A percentile compares a stretch with the other conserved stretches of the same genome.
Evolutionary conservation across 1,139 yeast genomes (phyloP).

Genomic region (Geotrichum klebahnii): DNA sequence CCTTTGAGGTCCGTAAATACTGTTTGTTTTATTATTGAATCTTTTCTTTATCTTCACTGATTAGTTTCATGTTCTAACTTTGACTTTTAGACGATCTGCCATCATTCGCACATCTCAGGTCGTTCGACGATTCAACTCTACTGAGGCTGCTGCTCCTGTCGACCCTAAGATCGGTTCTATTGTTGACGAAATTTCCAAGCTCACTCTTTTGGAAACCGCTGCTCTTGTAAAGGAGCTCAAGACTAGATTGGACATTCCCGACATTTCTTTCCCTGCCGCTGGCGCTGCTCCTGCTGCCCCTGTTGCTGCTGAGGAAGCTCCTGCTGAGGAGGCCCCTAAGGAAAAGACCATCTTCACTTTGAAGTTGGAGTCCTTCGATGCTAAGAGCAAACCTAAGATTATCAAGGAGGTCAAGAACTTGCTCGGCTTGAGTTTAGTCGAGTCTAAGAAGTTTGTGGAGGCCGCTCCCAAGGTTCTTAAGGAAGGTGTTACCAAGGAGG

Average conservation of each 20-base stretch:
- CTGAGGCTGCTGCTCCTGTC: conserved; percentile 50
- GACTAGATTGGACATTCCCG: conserved; percentile 84
- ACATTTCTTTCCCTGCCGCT: conserved; percentile 77
- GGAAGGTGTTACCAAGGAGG: conserved; percentile 83
- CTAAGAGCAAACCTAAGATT: conserved; percentile 94
- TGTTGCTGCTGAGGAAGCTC: conserved; percentile 70
- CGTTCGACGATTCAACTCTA: conserved; percentile 54
- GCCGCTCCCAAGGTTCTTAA: conserved; percentile 91
- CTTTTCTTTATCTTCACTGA: too few relatives aligned
- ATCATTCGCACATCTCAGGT: conserved; percentile 10
- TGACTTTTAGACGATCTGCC: conserved; percentile 16
- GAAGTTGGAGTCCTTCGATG: conserved; percentile 89
- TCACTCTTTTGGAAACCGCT: conserved; percentile 88
- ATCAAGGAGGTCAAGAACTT: conserved; percentile 93
- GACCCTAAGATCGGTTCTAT: conserved; percentile 85
- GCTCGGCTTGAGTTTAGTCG: conserved; percentile 89
- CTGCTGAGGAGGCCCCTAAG: conserved; percentile 72
- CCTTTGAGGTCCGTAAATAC: neutral
- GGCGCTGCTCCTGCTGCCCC: conserved; percentile 67
- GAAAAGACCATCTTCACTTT: conserved; percentile 91
- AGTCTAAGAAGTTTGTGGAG: conserved; percentile 96
- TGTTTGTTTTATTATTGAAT: too few relatives aligned
- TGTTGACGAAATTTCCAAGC: conserved; percentile 84
- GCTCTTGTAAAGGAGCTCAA: conserved; percentile 78
- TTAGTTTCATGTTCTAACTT: too few relatives aligned